These are phyloP conservation scores for Alternaria sp. DNA, from an alignment of 2,329 filamentous ascomycete species.

Conservation along the genomic window DNA sequence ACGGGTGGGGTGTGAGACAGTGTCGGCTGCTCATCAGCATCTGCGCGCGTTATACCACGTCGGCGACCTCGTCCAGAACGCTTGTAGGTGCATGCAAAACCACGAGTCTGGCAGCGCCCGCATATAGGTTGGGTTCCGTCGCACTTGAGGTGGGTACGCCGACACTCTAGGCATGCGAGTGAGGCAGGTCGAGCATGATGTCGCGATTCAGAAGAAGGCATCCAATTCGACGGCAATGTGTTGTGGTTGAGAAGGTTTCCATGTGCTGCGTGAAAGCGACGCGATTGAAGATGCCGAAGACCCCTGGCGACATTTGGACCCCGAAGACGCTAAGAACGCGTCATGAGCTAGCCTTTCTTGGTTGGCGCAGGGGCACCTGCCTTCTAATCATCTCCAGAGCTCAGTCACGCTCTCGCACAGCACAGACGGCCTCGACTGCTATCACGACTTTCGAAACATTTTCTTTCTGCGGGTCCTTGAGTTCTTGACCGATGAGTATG, in stretches of 20 bases:
- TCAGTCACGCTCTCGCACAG: background rate
- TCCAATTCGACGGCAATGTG: background rate
- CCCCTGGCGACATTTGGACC: background rate
- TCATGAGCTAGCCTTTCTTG: background rate
- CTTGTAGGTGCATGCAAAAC: conserved; percentile 52
- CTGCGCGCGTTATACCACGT: conserved; percentile 29
- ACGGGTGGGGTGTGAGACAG: background rate
- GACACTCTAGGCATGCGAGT: conserved; percentile 56
- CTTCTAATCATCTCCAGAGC: background rate
- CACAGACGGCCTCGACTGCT: background rate
- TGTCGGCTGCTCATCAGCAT: background rate
- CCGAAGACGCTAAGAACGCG: background rate
- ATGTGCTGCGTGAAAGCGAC: background rate
- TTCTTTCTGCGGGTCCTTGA: background rate
- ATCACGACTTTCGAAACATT: background rate
- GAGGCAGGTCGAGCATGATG: conserved; percentile 20
- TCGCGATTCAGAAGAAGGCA: conserved; percentile 1
- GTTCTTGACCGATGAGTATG: background rate
- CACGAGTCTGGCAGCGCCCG: conserved; percentile 52
- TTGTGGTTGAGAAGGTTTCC: background rate
- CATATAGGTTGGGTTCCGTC: conserved; percentile 51
- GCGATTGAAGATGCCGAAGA: conserved; percentile 6
- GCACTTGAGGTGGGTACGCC: conserved; percentile 56
- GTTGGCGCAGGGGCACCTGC: background rate
- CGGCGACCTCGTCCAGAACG: conserved; percentile 54